phyloP scores from a whole-genome alignment of 768 basidiomycete genomes.

The Rhodosporidiobolus sp. region DNA sequence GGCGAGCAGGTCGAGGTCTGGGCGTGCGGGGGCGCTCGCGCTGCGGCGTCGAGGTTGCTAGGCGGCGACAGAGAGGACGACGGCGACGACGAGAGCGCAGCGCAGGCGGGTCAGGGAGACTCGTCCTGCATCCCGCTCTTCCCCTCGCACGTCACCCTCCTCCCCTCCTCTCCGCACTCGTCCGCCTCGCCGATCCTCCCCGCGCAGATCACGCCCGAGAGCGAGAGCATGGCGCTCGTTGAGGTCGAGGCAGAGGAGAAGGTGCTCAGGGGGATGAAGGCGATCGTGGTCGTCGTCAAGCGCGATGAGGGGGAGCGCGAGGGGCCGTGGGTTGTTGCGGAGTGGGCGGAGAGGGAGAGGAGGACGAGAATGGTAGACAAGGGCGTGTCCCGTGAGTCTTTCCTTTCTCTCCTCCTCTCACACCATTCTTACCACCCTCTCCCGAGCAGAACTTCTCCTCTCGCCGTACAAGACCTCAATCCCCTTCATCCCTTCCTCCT shows the following conservation, averaged over 20 bases:
- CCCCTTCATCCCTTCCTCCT: background rate
- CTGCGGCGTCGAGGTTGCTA: too few species aligned
- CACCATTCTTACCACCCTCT: background rate
- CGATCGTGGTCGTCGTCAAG: constrained; percentile 15
- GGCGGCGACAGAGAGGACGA: background rate
- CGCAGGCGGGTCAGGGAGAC: background rate
- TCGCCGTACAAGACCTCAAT: background rate
- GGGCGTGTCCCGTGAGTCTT: constrained; percentile 13
- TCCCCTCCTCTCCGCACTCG: constrained; percentile 16
- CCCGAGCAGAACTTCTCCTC: constrained; percentile 5
- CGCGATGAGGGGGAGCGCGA: background rate
- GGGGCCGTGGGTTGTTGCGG: constrained; percentile 21
- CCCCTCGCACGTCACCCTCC: constrained; percentile 4
- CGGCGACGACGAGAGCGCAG: background rate
- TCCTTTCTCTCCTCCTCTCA: too few species aligned
- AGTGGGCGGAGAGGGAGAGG: constrained; percentile 16
- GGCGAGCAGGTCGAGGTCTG: constrained; percentile 14
- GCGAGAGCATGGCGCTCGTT: constrained; percentile 4
- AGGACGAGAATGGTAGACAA: constrained; percentile 14
- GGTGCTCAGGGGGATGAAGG: background rate
- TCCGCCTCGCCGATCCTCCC: constrained; percentile 27
- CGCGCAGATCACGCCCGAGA: constrained; percentile 1
- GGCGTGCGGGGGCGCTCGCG: constrained; percentile 6
- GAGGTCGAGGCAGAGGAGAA: constrained; percentile 6
- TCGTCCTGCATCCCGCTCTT: constrained; percentile 8